These are phyloP conservation scores for Scleroderma citrinum DNA, from an alignment of 768 basidiomycete genomes.

Conservation along the genomic window DNA sequence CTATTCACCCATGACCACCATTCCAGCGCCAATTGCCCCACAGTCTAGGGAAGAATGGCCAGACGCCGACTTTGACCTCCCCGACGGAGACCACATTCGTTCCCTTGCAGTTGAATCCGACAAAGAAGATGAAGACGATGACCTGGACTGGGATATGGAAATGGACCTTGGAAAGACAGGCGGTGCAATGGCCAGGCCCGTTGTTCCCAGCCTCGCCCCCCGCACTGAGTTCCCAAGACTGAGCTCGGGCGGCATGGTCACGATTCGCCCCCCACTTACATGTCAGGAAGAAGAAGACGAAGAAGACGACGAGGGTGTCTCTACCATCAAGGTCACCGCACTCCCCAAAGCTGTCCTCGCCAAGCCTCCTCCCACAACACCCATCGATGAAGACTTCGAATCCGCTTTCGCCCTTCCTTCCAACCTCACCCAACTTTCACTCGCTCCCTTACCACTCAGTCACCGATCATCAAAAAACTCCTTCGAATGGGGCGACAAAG, in stretches of 20 bases:
- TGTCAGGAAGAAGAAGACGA: constrained; percentile 47
- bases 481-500: constrained; percentile 81
- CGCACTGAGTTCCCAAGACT: constrained; percentile 36
- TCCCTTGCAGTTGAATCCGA: constrained; percentile 52
- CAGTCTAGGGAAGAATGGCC: constrained; percentile 73
- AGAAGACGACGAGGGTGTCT: constrained; percentile 76
- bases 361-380: constrained; percentile 27
- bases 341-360: constrained; percentile 32
- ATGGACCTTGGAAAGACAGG: constrained; percentile 61
- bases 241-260: constrained; percentile 28
- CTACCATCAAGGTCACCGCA: constrained; percentile 72
- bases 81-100: constrained; percentile 66
- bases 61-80: constrained; percentile 82
- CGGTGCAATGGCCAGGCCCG: constrained; percentile 40
- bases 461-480: constrained; percentile 80
- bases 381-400: constrained; percentile 72
- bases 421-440: constrained; percentile 75
- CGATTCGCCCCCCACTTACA: constrained; percentile 60
- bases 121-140: constrained; percentile 56
- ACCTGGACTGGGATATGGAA: constrained; percentile 79
- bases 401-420: constrained; percentile 76
- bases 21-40: constrained; percentile 51
- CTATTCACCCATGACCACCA: constrained; percentile 45
- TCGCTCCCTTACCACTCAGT: constrained; percentile 68
- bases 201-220: constrained; percentile 34